These are phyloP conservation scores for Rheum nobile DNA, from an alignment of 148 eudicot genomes.

Conservation along the genomic window DNA sequence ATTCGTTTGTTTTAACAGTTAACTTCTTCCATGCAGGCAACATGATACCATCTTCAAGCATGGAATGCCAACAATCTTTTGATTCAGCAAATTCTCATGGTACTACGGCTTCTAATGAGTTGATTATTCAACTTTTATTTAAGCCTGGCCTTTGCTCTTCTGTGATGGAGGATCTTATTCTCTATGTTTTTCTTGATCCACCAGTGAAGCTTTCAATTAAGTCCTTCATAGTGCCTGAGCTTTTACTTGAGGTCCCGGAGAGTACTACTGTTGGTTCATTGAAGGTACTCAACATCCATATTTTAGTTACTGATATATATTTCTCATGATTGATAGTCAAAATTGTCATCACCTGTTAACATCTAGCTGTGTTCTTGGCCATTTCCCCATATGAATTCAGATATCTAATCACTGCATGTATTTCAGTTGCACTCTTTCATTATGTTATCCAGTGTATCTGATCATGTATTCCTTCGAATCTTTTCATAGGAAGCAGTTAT, in stretches of 20 bases:
- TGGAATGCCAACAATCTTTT: constrained; percentile 30
- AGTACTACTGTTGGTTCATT: constrained; percentile 78
- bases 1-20: constrained; percentile 2
- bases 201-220: constrained; percentile 90
- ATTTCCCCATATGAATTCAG: too few relatives aligned
- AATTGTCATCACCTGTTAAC: too few relatives aligned
- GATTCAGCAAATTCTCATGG: constrained; percentile 50
- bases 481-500: constrained; percentile 53
- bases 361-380: neutral
- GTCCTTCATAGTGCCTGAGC: constrained; percentile 93
- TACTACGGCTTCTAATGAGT: constrained; percentile 13
- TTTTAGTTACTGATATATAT: neutral
- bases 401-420: neutral
- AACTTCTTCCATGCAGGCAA: constrained; percentile 30
- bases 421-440: neutral
- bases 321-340: too few relatives aligned
- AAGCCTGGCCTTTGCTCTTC: neutral
- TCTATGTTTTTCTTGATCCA: constrained; percentile 11
- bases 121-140: neutral
- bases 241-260: constrained; percentile 88
- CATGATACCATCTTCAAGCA: constrained; percentile 30
- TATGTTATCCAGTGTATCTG: neutral
- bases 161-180: constrained; percentile 16
- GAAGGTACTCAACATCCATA: constrained; percentile 41
- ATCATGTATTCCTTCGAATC: neutral